Conservation (phyloP, 2,329 filamentous ascomycete species). For the Alternaria hordeiaustralica region DNA sequence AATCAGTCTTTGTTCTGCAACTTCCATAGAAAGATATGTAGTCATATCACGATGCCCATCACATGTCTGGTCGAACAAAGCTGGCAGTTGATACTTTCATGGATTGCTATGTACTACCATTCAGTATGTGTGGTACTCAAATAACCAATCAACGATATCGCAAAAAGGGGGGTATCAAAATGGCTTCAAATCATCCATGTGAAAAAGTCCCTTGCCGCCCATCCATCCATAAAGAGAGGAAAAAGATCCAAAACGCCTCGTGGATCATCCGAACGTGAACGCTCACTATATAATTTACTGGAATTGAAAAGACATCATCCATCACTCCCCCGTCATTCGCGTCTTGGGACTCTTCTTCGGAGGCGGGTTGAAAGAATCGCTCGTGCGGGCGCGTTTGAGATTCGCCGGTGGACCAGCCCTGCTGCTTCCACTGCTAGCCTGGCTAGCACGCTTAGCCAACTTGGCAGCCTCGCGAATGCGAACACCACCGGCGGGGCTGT, state of each 20-base stretch:
- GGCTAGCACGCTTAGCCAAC: background rate
- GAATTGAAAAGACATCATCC: no score
- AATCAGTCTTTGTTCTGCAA: no score
- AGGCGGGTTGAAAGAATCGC: conserved; percentile 5
- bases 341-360: conserved; percentile 9
- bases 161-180: conserved; percentile 4
- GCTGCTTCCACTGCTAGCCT: conserved; percentile 19
- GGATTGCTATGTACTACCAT: no score
- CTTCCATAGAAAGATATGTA: no score
- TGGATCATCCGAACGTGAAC: background rate
- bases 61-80: no score
- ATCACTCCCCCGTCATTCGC: background rate
- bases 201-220: background rate
- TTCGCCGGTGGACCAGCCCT: conserved; percentile 17
- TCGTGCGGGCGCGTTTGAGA: conserved; percentile 25
- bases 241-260: background rate
- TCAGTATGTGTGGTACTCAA: background rate
- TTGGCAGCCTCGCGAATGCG: background rate
- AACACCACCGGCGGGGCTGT: conserved; percentile 41
- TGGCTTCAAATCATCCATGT: background rate
- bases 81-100: no score
- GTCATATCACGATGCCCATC: no score
- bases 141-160: background rate
- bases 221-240: background rate
- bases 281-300: background rate